Evolutionary conservation across 805 yeast species (phyloP), one percentile per base, ranked within the genome.

Genomic region (Kluyveromyces siamensis): DNA sequence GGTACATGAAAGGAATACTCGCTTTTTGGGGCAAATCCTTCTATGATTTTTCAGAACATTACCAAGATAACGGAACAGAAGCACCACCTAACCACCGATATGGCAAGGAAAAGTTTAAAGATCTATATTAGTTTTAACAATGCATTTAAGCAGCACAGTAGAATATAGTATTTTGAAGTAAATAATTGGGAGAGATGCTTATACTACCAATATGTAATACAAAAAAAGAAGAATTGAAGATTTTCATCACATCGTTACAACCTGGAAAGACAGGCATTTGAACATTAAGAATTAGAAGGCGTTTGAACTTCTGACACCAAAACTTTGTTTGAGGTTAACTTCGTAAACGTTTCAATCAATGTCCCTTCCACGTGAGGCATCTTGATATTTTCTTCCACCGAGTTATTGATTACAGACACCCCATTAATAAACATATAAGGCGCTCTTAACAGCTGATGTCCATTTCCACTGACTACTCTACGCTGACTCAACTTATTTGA

Each of bases 11-110:
- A 51, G 89, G 87, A 0, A 61, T 81, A 2, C 50, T 77, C 8
- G 82, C 78, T 35, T 72, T 81, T 41, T 81, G 85, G 80, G 90
- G 90, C 0, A 68, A 70, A 6, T 58, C 62, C 7, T 70, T 78
- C 49, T 66, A 66, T 46, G 58, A 58, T 41, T 58, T 43, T 43
- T 43, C 45, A 10, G 17, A 33, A 8, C 19, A 16, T 33, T 43
- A 11, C 3, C 14, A 36, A 10, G 40, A 40, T 42, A 8, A 10
- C 37, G 37, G 36, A 19, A 18, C 30, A 16, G 46, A 50, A n/a
- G 49, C 19, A 17, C 25, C 21, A 13, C 19, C 27, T 21, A 21
- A 21, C 25, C 17, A 19, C 14, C 36, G 25, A n/a, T 21, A 45
- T 14, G 17, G 17, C 30, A n/a, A 30, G 8, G 17, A 27, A 1